Evolutionary conservation across 352 stramenopile genomes (phyloP), one percentile per base, ranked within the genome.

Genomic region (Phytophthora syringae): DNA sequence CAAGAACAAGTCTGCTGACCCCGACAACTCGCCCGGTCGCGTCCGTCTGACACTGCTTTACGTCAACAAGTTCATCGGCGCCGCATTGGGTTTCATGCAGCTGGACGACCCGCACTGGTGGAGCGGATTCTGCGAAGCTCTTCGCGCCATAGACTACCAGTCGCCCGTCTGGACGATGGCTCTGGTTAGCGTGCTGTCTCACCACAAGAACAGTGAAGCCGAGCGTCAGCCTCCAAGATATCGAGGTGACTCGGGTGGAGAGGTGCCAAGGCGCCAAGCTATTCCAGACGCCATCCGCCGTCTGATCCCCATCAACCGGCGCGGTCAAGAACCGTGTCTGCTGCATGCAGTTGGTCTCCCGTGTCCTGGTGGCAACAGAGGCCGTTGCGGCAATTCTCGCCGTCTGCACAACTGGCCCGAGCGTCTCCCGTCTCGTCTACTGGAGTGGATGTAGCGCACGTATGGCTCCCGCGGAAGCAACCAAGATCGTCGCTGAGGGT

Each of bases 1-100:
- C 27, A 60, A 60, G 52, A 60, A 60, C 24, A 60, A 60, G 28
- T 52, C 40, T 6, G 40, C 40, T 11, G 39, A 60, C n/a, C 52
- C 52, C 10, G 40, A 16, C 9, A 60, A 52, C 1, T 24, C 52
- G 1, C 37, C 37, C 0, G 1, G 22, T 5, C 52, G 52, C 16
- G 37, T 59, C 7, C 22, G 40, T 5, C 40, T 60, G 2, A 52
- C 52, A 2, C 27, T 60, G 16, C 18, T 60, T 10, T 60, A 52
- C 20, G 52, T 36, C 4, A 52, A 52, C 20, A 60, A 52, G 25
- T 52, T 52, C n/a, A 44, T 60, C n/a, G 40, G 40, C 5, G 20
- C 52, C 6, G 52, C 52, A 4, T 40, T 60, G 0, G 52, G 39
- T n/a, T 32, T 32, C 20, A 27, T 52, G n/a, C 25, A 52, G 20